phyloP scores from a whole-genome alignment of 495 filamentous ascomycete genomes.

The Trypethelium eluteriae region DNA sequence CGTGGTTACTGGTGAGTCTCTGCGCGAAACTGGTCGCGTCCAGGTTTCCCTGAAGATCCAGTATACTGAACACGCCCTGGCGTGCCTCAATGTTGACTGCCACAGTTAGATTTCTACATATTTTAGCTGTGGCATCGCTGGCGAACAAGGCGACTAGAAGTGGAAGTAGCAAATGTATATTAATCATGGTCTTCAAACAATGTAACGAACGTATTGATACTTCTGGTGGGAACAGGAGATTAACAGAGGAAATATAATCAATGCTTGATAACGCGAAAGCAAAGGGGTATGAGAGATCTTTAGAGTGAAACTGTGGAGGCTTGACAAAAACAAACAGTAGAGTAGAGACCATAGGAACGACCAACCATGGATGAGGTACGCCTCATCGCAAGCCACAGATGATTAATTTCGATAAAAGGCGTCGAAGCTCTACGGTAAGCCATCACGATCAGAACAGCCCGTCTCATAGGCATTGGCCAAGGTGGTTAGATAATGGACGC shows the following conservation, averaged over 20 bases:
- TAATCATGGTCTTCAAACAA: conserved; percentile 1
- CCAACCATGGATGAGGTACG: not conserved
- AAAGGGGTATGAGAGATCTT: not conserved
- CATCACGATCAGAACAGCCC: not conserved
- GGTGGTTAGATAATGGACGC: not conserved
- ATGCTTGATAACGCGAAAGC: not conserved
- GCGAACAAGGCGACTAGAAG: conserved; percentile 17
- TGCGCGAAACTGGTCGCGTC: conserved; percentile 34
- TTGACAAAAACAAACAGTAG: not conserved
- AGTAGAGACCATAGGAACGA: not conserved
- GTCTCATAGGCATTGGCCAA: not conserved
- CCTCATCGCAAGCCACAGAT: not conserved
- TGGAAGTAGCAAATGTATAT: conserved; percentile 1
- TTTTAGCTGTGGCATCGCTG: conserved; percentile 24
- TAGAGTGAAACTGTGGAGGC: not conserved
- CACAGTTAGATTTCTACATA: conserved; percentile 34
- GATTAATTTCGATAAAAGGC: not conserved
- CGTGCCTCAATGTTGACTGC: conserved; percentile 31
- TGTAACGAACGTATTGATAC: not conserved
- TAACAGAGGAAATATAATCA: not conserved
- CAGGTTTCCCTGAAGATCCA: conserved; percentile 29
- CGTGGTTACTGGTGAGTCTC: conserved; percentile 28
- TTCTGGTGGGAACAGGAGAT: not conserved
- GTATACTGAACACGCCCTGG: conserved; percentile 33
- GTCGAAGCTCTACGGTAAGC: not conserved